These are phyloP conservation scores for Liquidambar formosana DNA, from an alignment of 164 flowering plant genomes.

Conservation along the genomic window DNA sequence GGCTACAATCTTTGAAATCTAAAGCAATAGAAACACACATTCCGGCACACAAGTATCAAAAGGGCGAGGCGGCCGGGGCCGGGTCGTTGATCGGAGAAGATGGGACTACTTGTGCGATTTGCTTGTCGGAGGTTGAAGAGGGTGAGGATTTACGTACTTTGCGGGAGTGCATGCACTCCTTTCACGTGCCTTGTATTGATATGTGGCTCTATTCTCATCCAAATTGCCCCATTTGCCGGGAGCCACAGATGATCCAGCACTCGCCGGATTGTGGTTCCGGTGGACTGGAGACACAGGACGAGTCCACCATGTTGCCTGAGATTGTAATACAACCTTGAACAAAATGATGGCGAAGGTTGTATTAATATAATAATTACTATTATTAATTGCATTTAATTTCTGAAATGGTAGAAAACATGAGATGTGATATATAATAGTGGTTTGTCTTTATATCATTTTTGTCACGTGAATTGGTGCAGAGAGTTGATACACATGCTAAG, in stretches of 20 bases:
- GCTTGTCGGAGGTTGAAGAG: constrained; percentile 45
- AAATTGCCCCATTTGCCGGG: constrained; percentile 44
- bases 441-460: no score
- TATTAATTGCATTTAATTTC: no score
- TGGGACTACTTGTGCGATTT: constrained; percentile 33
- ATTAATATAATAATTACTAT: no score
- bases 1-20: not conserved
- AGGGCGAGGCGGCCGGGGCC: constrained; percentile 11
- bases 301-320: no score
- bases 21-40: constrained; percentile 10
- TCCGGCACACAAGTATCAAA: constrained; percentile 32
- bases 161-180: constrained; percentile 49
- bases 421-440: no score
- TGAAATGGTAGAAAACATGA: no score
- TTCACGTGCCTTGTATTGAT: constrained; percentile 48
- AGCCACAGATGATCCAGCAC: not conserved
- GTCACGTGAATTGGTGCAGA: no score
- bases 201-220: constrained; percentile 51
- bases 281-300: not conserved
- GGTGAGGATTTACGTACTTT: constrained; percentile 41
- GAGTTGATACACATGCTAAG: no score
- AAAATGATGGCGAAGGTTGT: no score
- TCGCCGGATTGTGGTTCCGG: not conserved
- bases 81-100: no score
- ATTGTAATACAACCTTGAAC: no score